Evolutionary conservation across 2,329 filamentous ascomycete genomes (phyloP), one percentile per base, ranked within the genome.

Genomic region (Clarireedia sp.): DNA sequence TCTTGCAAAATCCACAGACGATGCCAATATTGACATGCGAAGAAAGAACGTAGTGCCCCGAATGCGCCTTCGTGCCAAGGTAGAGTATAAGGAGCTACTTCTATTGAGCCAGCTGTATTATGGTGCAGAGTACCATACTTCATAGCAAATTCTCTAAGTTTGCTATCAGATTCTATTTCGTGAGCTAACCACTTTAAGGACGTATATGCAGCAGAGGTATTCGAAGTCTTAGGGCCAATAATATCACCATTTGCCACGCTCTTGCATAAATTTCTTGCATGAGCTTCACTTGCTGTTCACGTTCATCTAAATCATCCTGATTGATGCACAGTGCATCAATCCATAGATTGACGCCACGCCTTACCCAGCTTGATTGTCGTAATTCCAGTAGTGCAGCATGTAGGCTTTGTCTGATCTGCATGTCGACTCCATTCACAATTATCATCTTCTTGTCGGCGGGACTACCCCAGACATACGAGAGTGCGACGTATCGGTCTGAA

Each of bases 261-360:
- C 17, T 45, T 5, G 17, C 23, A 58, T 59, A 58, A 1, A 59
- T 41, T 19, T 52, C 33, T 45, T 41, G 24, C 57, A 59, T 59
- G 10, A 51, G 48, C 21, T 41, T 44, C 4, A 59, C 51, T 47
- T 59, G 56, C 14, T 58, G 23, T 10, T 43, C 48, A 19, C 55
- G 51, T 44, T 59, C 56, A 26, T 48, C 29, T 14, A 52, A 9
- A 46, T 59, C 56, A 23, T 45, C 36, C 41, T 59, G 57, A 12
- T 58, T 59, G 38, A 59, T 59, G 33, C 56, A 59, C 9, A 58
- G 17, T 7, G 51, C 57, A 47, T 59, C 51, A 7, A 54, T 47
- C 54, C 57, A 57, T 17, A 54, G 17, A 12, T 54, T 44, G n/a
- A 57, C 10, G 21, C 37, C 19, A 16, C 45, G 37, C 24, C 46